Base-by-base conservation (phyloP, 208 protist genomes). In the Trypanosoma vivax region DNA sequence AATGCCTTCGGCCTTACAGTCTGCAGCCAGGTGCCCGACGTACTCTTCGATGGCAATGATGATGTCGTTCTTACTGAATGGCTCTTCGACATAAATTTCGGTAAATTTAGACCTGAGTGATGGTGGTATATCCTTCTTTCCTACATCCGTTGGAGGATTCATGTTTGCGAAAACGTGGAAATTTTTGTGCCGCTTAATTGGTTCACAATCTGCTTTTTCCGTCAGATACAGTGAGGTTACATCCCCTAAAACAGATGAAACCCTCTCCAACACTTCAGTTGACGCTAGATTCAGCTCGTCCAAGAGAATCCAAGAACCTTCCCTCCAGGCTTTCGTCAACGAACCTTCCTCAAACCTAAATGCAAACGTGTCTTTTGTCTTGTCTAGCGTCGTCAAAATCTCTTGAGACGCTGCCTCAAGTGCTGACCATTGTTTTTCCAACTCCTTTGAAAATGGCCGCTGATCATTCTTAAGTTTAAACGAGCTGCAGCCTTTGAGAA, bases 141-240 rank as follows among this genome's bases (percentile, higher is more conserved):
- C 99, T 23, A 99, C 94, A 70, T 99, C 99, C 5, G 97, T 99
- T 9, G 98, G 99, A 14, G 88, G 88, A 73, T 99, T 99, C 98
- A 99, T 99, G 72, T 97, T 99, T 6, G 97, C 98, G 70, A 99
- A 99, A 0, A 99, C 72, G 62, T 89, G 88, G 72, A 99, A 99
- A 59, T 99, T 94, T 16, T 92, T 88, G 76, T 99, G 98, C 24
- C 74, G 54, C 42, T 66, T 56, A 51, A 94, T 79, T 1, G 83
- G 73, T 52, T 85, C 73, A 13, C 65, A 54, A 31, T 61, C 67
- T 4, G 47, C 75, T 45, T 84, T 87, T 53, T 94, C 88, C 2
- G 76, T 89, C 7, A 94, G 62, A 60, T 90, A 94, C 13, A 94
- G 73, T 28, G 56, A 47, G 52, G 92, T 79, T 3, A 88, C 79